Base-by-base conservation (phyloP, 768 basidiomycete genomes). In the Rubroboletus satanas region DNA sequence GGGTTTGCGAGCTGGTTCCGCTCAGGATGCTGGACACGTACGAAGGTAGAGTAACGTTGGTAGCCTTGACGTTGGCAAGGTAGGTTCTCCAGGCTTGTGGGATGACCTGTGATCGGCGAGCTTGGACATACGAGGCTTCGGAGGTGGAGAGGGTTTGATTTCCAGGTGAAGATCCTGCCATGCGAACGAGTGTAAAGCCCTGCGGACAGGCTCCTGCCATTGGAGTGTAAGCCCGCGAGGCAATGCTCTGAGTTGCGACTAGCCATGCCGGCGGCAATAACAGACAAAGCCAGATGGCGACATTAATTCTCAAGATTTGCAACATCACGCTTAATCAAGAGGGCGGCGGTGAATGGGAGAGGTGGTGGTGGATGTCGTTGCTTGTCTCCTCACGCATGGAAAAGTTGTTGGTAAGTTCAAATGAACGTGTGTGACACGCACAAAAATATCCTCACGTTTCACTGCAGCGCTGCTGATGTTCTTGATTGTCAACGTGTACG, bases 1-100 rank as follows among this genome's bases (percentile, higher is more conserved):
- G 78, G 0, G 66, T 55, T 15, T 66, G 47, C 1, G 54, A 28
- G 28, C 56, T 60, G 9, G 56, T 48, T 2, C 59, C 68, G 15
- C n/a, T 52, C 23, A 71, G 51, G 39, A 78, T 74, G 31, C 51
- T 42, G 12, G 66, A 60, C 9, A 74, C 71, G 41, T 78, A 78
- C 5, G 51, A 29, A 2, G 77, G 75, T 0, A 75, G 62, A 9
- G 58, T 32, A 23, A 62, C 51, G 0, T 62, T 60, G 29, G 70
- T 71, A 3, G 67, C 49, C 41, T 74, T 57, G 32, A 75, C 74
- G 42, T 73, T 74, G 4, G 66, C 36, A 33, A 79, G 70, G 58
- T 79, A 80, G 2, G 58, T 29, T 44, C 63, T 61, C 74, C 74
- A 81, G 0, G 78, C 74, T 0, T 62, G 55, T 0, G 77, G 75